Percentiles rank a stretch among this genome's conserved stretches.
Conservation (phyloP, 2,329 filamentous ascomycete species). For the Cadophora malorum region DNA sequence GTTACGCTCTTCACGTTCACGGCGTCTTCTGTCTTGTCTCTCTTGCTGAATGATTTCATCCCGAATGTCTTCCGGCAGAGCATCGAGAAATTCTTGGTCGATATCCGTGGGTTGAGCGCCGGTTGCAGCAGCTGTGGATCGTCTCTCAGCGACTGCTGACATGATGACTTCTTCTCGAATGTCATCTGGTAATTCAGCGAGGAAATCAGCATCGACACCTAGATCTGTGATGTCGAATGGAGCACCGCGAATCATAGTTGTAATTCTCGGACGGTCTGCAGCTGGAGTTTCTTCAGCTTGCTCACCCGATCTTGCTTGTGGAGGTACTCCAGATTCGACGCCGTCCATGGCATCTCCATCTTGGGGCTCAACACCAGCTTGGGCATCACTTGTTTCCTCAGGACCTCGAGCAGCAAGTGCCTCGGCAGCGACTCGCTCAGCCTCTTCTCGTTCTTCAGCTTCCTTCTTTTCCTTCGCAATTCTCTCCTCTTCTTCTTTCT, state of each 20-base stretch:
- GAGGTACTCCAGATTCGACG: conserved; percentile 61
- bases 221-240: conserved; percentile 93
- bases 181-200: conserved; percentile 97
- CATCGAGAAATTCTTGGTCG: conserved; percentile 92
- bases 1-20: conserved; percentile 82
- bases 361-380: conserved; percentile 34
- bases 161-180: conserved; percentile 95
- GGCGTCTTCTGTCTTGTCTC: conserved; percentile 83
- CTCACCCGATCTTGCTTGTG: conserved; percentile 42
- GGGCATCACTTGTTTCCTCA: conserved; percentile 51
- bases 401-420: conserved; percentile 56
- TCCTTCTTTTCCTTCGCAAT: conserved; percentile 71
- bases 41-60: conserved; percentile 92
- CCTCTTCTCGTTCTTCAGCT: conserved; percentile 71
- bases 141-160: conserved; percentile 82
- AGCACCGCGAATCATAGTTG: conserved; percentile 83
- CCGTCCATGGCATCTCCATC: conserved; percentile 70
- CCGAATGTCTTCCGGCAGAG: conserved; percentile 87
- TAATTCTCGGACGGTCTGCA: conserved; percentile 66
- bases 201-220: conserved; percentile 92
- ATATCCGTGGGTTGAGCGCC: conserved; percentile 82
- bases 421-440: conserved; percentile 59
- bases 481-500: conserved; percentile 74
- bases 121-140: conserved; percentile 74
- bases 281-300: conserved; percentile 51